These are phyloP conservation scores for Sarcodon sp. DNA, from an alignment of 768 basidiomycete species.

Conservation along the genomic window DNA sequence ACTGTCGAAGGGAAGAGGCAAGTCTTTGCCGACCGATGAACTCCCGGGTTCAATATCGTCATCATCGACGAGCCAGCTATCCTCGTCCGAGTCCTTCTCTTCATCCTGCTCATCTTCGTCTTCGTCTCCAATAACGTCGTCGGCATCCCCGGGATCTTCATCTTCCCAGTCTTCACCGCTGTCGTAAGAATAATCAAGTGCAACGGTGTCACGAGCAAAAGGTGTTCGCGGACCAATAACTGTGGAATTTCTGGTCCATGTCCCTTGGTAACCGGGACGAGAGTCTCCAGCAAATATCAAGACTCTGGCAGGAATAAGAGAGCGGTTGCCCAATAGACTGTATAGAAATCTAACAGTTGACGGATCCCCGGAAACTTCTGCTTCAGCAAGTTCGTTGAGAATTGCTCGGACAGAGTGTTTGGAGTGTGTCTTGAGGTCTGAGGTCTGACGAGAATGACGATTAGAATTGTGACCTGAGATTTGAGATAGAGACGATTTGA, in stretches of 20 bases:
- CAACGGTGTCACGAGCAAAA: conserved; percentile 62
- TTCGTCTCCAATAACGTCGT: conserved; percentile 51
- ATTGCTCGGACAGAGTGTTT: conserved; percentile 32
- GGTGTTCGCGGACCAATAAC: conserved; percentile 77
- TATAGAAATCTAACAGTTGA: conserved; percentile 54
- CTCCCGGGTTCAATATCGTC: conserved; percentile 31
- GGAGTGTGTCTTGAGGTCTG: conserved; percentile 16
- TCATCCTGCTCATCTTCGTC: conserved; percentile 59
- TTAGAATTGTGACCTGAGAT: too few relatives aligned
- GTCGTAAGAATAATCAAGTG: conserved; percentile 85
- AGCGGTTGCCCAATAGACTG: conserved; percentile 45
- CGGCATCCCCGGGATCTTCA: conserved; percentile 64
- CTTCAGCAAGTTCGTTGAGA: conserved; percentile 57
- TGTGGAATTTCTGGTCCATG: conserved; percentile 78
- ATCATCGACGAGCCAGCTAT: conserved; percentile 71
- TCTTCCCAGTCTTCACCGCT: conserved; percentile 96
- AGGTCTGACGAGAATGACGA: conserved; percentile 2
- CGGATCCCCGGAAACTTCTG: conserved; percentile 65
- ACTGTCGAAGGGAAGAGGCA: conserved; percentile 13
- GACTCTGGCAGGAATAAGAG: conserved; percentile 59
- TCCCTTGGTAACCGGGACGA: conserved; percentile 89
- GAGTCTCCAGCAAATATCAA: conserved; percentile 76
- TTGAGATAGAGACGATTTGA: conserved; percentile 7
- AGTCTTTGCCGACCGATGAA: conserved; percentile 26
- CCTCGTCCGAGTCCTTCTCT: conserved; percentile 63